Conservation (phyloP, 164 flowering plant genomes). For the Liquidambar formosana region DNA sequence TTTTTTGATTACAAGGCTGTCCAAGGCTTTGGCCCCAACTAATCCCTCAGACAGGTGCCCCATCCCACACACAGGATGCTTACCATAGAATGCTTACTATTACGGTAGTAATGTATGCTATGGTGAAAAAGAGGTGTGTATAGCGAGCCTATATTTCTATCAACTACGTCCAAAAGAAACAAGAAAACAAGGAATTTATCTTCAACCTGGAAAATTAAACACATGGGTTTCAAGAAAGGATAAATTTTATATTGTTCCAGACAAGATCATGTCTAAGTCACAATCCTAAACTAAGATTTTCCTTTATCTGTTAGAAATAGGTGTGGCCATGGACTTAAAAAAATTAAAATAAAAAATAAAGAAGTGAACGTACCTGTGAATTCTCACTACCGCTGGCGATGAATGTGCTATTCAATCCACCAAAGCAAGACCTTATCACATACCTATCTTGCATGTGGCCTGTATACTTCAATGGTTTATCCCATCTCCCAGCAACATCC, state of each 20-base stretch:
- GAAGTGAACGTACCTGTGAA: constrained; percentile 70
- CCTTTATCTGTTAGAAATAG: neutral
- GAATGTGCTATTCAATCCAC: constrained; percentile 63
- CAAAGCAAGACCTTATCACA: constrained; percentile 93
- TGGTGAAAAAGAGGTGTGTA: too few species aligned
- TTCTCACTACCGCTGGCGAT: constrained; percentile 96
- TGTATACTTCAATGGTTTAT: constrained; percentile 45
- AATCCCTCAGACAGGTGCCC: too few species aligned
- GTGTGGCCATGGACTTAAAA: neutral
- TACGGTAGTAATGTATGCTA: too few species aligned
- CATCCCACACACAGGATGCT: too few species aligned
- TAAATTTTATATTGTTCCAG: neutral
- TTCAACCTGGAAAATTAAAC: too few species aligned
- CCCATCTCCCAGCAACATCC: constrained; percentile 66
- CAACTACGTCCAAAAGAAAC: too few species aligned
- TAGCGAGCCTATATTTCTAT: too few species aligned
- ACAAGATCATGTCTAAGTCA: neutral
- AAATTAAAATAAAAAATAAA: too few species aligned
- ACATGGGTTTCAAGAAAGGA: neutral
- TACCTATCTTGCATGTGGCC: constrained; percentile 82
- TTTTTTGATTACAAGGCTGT: too few species aligned
- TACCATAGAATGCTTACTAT: too few species aligned
- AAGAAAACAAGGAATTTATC: too few species aligned
- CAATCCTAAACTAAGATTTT: neutral
- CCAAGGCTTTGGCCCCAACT: too few species aligned